Base-by-base conservation (phyloP, 108 stramenopile genomes). In the Halocafeteria seosinensis region DNA sequence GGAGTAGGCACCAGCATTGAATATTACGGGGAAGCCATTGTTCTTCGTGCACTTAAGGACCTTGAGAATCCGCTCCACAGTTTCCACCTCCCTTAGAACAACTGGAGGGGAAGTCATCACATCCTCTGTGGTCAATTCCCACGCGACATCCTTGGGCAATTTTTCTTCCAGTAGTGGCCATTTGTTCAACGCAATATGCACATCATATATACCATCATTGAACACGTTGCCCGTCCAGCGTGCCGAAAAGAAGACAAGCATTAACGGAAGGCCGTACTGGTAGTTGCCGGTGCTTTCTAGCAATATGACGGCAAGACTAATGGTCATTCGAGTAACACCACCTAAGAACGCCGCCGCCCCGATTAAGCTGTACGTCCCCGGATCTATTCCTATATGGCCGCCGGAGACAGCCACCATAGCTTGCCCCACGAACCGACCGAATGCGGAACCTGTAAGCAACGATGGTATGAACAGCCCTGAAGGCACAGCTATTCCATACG, bases 271-370 rank as follows among this genome's bases (percentile, higher is more conserved):
- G 12, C 88, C 88, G 75, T 94, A 93, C 73, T 92, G 90, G 85
- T 92, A 87, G 73, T 98, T 90, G 35, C 92, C 92, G 33, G 95
- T 98, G 21, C 92, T 89, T 68, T 98, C 92, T 37, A 97, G 67
- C 6, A 98, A 73, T 30, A 98, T 93, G 30, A 93, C 95, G 8
- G 89, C 92, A 42, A 98, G 79, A 1, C 87, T 88, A 55, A 98
- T 98, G 9, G 95, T 98, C 95, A 98, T 94, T 59, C 95, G 78
- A n/a, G 92, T 89, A 87, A 92, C 92, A 34, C 95, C 95, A 31
- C 91, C 91, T 51, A 94, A 75, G 17, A 89, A 85, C 35, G 89
- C 89, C 0, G 95, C 95, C 28, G 86, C 86, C 8, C 92, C 92
- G 75, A 98, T 89, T 55, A 98, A 77, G 11, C 92, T 89, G 70